phyloP scores from a whole-genome alignment of 371 early-diverging fungal genomes.

The Haplosporangium sp. region DNA sequence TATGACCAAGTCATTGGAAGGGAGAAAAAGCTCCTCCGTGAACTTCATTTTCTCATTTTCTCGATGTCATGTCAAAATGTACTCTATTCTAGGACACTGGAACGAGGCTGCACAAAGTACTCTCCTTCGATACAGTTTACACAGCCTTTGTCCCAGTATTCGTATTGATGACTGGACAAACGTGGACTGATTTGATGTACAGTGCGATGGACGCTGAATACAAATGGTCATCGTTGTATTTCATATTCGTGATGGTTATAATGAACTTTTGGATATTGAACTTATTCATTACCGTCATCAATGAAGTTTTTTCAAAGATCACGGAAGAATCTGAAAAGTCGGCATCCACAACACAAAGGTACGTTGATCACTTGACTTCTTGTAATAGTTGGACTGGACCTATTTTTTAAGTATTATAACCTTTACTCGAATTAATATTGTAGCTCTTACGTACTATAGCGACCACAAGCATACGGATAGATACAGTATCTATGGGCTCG shows the following conservation, averaged over 20 bases:
- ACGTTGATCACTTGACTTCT: background rate
- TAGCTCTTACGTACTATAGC: background rate
- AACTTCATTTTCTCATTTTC: no score
- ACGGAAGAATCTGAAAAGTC: slow-evolving; percentile 65
- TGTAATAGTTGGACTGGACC: no score
- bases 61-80: background rate
- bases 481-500: no score
- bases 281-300: slow-evolving; percentile 78
- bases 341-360: background rate
- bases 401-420: no score
- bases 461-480: slow-evolving; percentile 9
- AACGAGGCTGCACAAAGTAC: slow-evolving; percentile 44
- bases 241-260: slow-evolving; percentile 70
- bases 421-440: background rate
- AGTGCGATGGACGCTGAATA: slow-evolving; percentile 76
- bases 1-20: no score
- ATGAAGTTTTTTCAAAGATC: slow-evolving; percentile 79
- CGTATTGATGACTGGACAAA: slow-evolving; percentile 63
- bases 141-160: slow-evolving; percentile 70
- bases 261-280: slow-evolving; percentile 81
- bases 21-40: no score
- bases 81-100: slow-evolving; percentile 35
- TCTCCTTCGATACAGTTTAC: slow-evolving; percentile 73
- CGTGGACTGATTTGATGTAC: slow-evolving; percentile 81
- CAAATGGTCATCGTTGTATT: slow-evolving; percentile 67